Percentiles rank a stretch among this genome's conserved stretches.
phyloP scores from a whole-genome alignment of 768 basidiomycete genomes.

The Gyrodon lividus region DNA sequence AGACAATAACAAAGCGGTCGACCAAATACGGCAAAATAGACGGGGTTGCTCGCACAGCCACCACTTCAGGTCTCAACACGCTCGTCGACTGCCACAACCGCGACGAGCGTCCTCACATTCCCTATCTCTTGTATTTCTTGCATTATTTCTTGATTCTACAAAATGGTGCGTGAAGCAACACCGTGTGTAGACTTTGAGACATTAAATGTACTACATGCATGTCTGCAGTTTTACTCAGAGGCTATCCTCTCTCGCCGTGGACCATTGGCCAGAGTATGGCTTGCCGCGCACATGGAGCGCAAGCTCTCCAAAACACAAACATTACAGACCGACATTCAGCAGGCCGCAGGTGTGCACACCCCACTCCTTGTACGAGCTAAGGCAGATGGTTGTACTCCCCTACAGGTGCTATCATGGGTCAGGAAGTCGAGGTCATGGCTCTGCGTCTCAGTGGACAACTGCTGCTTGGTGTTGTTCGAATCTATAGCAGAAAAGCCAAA shows the following conservation, averaged over 20 bases:
- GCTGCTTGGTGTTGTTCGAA: conserved; percentile 93
- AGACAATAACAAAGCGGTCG: not conserved
- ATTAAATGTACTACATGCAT: not conserved
- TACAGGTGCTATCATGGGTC: conserved; percentile 87
- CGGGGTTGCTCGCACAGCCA: conserved; percentile 23
- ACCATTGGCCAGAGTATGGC: conserved; percentile 96
- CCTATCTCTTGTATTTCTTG: conserved; percentile 21
- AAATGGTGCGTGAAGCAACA: conserved; percentile 19
- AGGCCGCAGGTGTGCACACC: conserved; percentile 69
- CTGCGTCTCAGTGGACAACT: conserved; percentile 96
- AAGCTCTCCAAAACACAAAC: conserved; percentile 97
- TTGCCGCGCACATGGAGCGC: conserved; percentile 97
- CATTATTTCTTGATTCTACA: conserved; percentile 18
- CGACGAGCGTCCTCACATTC: conserved; percentile 1
- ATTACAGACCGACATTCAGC: conserved; percentile 90
- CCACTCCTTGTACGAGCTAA: not conserved
- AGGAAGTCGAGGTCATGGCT: conserved; percentile 91
- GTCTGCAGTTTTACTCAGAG: conserved; percentile 81
- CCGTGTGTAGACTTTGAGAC: not conserved
- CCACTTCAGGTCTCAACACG: conserved; percentile 13
- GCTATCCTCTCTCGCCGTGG: conserved; percentile 92
- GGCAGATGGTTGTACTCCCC: not conserved
- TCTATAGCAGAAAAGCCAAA: conserved; percentile 97
- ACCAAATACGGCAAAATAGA: conserved; percentile 11
- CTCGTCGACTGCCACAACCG: conserved; percentile 8